These are phyloP conservation scores for Aspergillus tanneri DNA, from an alignment of 2,329 filamentous ascomycete genomes.

Conservation along the genomic window DNA sequence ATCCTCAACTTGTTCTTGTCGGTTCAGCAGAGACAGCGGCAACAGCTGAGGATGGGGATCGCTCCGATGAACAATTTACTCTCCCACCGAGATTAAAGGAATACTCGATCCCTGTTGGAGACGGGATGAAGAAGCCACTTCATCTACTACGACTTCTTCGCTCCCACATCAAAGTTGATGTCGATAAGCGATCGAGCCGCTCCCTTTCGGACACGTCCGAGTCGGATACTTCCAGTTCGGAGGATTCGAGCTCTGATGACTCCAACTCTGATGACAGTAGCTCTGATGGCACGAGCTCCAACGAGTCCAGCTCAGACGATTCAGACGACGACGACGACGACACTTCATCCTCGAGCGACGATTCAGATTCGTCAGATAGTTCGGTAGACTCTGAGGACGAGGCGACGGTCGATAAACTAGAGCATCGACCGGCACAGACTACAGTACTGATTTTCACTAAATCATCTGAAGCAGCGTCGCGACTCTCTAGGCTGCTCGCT, in stretches of 20 bases:
- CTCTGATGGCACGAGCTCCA: conserved; percentile 21
- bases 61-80: conserved; percentile 46
- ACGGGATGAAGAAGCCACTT: conserved; percentile 73
- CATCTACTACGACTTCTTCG: conserved; percentile 77
- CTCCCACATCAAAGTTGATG: conserved; percentile 32
- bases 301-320: conserved; percentile 22
- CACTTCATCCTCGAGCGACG: conserved; percentile 7
- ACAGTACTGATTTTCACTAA: conserved; percentile 81
- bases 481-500: conserved; percentile 75
- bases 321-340: conserved; percentile 31
- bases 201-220: conserved; percentile 15
- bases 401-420: conserved; percentile 3
- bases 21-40: conserved; percentile 51
- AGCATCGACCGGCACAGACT: conserved; percentile 32
- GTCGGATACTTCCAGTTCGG: conserved; percentile 24
- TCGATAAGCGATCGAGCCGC: conserved; percentile 8
- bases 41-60: conserved; percentile 20
- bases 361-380: conserved; percentile 20
- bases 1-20: conserved; percentile 74
- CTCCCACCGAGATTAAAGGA: conserved; percentile 66
- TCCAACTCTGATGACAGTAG: conserved; percentile 33
- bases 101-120: conserved; percentile 65
- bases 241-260: conserved; percentile 40
- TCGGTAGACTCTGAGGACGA: conserved; percentile 20
- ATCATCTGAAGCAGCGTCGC: conserved; percentile 83